Base-by-base conservation (phyloP, 805 yeast species). In the Saccharomycopsis capsularis region DNA sequence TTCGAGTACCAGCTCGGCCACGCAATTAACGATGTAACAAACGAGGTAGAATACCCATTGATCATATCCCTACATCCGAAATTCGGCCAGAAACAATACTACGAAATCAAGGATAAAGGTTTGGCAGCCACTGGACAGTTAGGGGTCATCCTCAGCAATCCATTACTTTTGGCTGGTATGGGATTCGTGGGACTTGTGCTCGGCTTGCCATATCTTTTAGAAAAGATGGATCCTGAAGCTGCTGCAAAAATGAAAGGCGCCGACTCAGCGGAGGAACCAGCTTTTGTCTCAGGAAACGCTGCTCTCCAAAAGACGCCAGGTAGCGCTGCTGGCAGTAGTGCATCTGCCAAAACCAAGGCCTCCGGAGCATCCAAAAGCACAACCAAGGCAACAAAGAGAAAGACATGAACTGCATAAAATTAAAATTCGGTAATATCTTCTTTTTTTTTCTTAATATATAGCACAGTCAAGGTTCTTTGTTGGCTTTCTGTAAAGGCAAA, bases 101-200 rank as follows among this genome's bases (percentile, higher is more conserved):
- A 50, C 24, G 53, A 50, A 23, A 23, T 41, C 6, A 50, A 52
- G 23, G 51, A 52, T 24, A 52, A 50, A 32, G 55, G 55, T 3
- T 18, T 52, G n/a, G 53, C 53, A 9, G 50, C 51, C 15, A 48
- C 55, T 2, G 55, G 55, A 2, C 55, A 54, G 42, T 41, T 52
- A 22, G 55, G 55, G 3, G 36, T 35, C 24, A 42, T 52, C 13
- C 30, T 52, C 18, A 42, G 40, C 22, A 52, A 40, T 39, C 53
- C 53, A 15, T 38, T 35, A 25, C 29, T 49, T n/a, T 25, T 52
- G 3, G 51, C 44, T 7, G 55, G 55, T 19, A 44, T 44, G 9
- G 27, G 23, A 16, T 36, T 46, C 16, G 9, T 46, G 27, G 40
- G 42, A 7, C 44, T 34, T 4, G 46, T 47, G 51, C 19, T 44